Percentiles rank a stretch among this genome's conserved stretches.
phyloP scores from a whole-genome alignment of 1,284 basidiomycete genomes.

The Testicularia cyperi region DNA sequence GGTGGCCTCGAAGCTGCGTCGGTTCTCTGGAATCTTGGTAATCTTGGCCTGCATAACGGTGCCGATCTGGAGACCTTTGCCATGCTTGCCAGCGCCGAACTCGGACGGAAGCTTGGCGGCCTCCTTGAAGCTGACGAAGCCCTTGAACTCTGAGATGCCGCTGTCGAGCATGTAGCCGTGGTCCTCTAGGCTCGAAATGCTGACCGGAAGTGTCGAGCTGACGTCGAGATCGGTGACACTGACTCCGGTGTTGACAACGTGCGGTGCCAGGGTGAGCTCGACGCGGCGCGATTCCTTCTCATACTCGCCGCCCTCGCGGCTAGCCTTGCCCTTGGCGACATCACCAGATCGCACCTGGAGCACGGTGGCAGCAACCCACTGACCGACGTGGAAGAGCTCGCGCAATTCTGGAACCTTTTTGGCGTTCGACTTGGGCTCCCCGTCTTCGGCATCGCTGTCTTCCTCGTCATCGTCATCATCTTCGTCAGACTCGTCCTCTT shows the following conservation, averaged over 20 bases:
- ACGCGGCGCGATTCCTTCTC: slow-evolving; percentile 63
- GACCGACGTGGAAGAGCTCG: slow-evolving; percentile 78
- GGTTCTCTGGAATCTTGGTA: slow-evolving; percentile 56
- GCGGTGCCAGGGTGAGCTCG: slow-evolving; percentile 84
- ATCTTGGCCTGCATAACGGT: slow-evolving; percentile 57
- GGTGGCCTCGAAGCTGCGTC: slow-evolving; percentile 56
- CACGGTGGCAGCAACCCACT: slow-evolving; percentile 82
- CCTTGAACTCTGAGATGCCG: slow-evolving; percentile 63
- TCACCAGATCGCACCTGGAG: slow-evolving; percentile 66
- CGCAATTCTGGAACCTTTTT: slow-evolving; percentile 50
- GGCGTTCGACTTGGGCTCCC: slow-evolving; percentile 4
- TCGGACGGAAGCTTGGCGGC: slow-evolving; percentile 35
- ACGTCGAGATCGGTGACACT: slow-evolving; percentile 73
- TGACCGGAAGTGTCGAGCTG: slow-evolving; percentile 46
- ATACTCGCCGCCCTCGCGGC: slow-evolving; percentile 51
- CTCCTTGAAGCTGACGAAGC: slow-evolving; percentile 55
- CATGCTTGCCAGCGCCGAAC: slow-evolving; percentile 31
- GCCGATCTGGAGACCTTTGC: slow-evolving; percentile 55
- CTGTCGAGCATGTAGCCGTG: slow-evolving; percentile 90
- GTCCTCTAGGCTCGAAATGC: slow-evolving; percentile 78
- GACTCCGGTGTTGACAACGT: slow-evolving; percentile 80
- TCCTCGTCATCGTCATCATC: slow-evolving; percentile 2
- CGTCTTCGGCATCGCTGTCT: slow-evolving; percentile 4
- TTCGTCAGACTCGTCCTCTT: slow-evolving; percentile 50
- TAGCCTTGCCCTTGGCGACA: slow-evolving; percentile 69